Evolutionary conservation across 345 rosid species (phyloP).

Genomic region (Populus nigra): DNA sequence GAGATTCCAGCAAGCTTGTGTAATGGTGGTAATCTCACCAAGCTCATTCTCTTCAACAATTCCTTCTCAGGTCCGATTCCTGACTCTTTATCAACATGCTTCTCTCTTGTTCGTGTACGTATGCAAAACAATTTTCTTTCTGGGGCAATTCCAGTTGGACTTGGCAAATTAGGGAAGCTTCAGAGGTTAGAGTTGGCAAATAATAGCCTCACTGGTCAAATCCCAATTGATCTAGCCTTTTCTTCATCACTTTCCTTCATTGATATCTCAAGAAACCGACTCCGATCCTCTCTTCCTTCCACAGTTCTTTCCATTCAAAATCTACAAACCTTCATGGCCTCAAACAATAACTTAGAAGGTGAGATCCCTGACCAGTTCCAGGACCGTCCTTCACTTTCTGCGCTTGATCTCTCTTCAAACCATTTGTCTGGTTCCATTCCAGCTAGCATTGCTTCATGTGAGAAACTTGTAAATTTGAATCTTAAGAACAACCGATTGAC

Average conservation of each 20-base stretch:
- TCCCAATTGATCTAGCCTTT: conserved; percentile 62
- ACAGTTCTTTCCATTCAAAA: conserved; percentile 73
- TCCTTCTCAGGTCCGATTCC: conserved; percentile 77
- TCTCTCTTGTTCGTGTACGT: conserved; percentile 75
- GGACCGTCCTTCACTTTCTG: conserved; percentile 81
- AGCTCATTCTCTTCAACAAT: conserved; percentile 91
- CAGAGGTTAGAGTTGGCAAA: conserved; percentile 76
- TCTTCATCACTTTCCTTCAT: conserved; percentile 83
- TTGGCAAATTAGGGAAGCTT: conserved; percentile 77
- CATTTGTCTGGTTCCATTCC: conserved; percentile 69
- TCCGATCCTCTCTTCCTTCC: conserved; percentile 66
- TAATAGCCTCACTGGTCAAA: conserved; percentile 67
- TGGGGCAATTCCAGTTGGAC: conserved; percentile 73
- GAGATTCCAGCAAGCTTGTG: conserved; percentile 66
- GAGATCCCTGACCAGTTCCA: conserved; percentile 87
- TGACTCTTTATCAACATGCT: conserved; percentile 47
- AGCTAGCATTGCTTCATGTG: conserved; percentile 78
- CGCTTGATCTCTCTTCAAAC: conserved; percentile 82
- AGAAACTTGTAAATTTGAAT: conserved; percentile 66
- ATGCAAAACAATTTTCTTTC: conserved; percentile 75
- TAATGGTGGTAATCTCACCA: conserved; percentile 69
- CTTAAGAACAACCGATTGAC: conserved; percentile 60
- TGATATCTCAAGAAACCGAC: conserved; percentile 68
- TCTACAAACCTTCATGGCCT: conserved; percentile 62
- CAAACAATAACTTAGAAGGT: conserved; percentile 63